A percentile compares a stretch with the other conserved stretches of the same genome.
These are phyloP conservation scores for Boletales sp. DNA, from an alignment of 768 basidiomycete genomes.

Conservation along the genomic window DNA sequence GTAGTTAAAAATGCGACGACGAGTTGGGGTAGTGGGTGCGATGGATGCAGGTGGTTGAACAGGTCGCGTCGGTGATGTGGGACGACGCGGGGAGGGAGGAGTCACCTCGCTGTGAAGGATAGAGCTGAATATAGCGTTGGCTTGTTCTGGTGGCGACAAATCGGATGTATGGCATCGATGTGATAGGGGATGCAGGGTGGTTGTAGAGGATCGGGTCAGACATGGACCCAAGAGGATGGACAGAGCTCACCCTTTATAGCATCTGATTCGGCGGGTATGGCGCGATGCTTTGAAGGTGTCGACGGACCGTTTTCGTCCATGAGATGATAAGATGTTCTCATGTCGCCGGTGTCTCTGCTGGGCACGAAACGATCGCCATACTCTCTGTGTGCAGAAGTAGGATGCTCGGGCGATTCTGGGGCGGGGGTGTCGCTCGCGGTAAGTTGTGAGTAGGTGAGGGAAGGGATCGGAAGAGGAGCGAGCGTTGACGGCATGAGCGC, in stretches of 20 bases:
- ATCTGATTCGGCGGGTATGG: slow-evolving; percentile 68
- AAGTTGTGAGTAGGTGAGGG: slow-evolving; percentile 49
- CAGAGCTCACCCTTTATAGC: slow-evolving; percentile 61
- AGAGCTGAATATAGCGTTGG: slow-evolving; percentile 75
- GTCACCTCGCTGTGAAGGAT: slow-evolving; percentile 78
- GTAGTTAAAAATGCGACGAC: slow-evolving; percentile 66
- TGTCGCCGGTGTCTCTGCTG: slow-evolving; percentile 53
- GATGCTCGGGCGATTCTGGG: slow-evolving; percentile 39
- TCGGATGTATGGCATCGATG: slow-evolving; percentile 14
- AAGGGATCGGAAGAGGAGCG: slow-evolving; percentile 47
- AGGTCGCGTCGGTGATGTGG: slow-evolving; percentile 59
- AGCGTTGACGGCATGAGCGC: slow-evolving; percentile 34
- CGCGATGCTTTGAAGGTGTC: slow-evolving; percentile 57
- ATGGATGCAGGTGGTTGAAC: slow-evolving; percentile 33
- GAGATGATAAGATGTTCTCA: slow-evolving; percentile 60
- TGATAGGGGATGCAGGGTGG: slow-evolving; percentile 12
- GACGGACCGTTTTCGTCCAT: slow-evolving; percentile 52
- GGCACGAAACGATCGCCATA: slow-evolving; percentile 65
- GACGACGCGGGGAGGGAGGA: slow-evolving; percentile 58
- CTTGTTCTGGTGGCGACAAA: slow-evolving; percentile 56
- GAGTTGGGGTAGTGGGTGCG: slow-evolving; percentile 42
- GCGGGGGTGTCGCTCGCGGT: slow-evolving; percentile 48
- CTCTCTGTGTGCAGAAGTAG: slow-evolving; percentile 35
- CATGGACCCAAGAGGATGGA: neutral
- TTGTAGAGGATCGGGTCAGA: slow-evolving; percentile 2